These are phyloP conservation scores for Phanerochaete carnosa DNA, from an alignment of 768 basidiomycete genomes.

Conservation along the genomic window DNA sequence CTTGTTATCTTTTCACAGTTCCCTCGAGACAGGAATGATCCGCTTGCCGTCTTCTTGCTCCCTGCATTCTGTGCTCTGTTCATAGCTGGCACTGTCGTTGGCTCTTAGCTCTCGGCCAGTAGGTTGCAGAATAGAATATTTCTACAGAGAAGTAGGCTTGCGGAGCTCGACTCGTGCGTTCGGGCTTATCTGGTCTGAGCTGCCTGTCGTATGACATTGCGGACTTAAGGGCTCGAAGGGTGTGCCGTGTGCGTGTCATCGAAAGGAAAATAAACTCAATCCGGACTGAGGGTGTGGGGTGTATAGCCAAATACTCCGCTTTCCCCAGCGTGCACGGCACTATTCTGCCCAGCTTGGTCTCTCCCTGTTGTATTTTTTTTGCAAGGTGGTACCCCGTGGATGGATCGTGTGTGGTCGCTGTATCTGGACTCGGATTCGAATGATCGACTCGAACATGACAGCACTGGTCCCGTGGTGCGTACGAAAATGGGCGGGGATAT, in stretches of 20 bases:
- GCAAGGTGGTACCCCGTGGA: slow-evolving; percentile 17
- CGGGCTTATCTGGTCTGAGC: neutral
- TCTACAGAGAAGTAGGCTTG: neutral
- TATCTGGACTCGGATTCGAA: slow-evolving; percentile 37
- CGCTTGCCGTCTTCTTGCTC: neutral
- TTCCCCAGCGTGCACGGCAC: no score
- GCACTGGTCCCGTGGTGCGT: slow-evolving; percentile 16
- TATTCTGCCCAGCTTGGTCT: neutral
- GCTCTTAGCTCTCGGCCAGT: neutral
- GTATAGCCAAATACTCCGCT: neutral
- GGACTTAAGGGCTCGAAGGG: neutral
- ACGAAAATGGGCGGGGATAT: slow-evolving; percentile 8
- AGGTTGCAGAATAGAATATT: neutral
- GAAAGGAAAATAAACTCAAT: neutral
- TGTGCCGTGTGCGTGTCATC: neutral
- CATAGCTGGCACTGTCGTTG: neutral
- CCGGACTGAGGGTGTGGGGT: neutral
- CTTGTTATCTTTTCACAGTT: neutral
- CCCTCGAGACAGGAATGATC: neutral
- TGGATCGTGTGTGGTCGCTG: slow-evolving; percentile 54
- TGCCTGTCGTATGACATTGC: neutral
- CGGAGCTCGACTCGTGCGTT: no score
- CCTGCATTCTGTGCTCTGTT: neutral
- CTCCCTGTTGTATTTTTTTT: slow-evolving; percentile 1
- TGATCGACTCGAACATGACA: slow-evolving; percentile 2